Conservation (phyloP, 1,139 yeast species). For the Meyerozyma elateridarum region DNA sequence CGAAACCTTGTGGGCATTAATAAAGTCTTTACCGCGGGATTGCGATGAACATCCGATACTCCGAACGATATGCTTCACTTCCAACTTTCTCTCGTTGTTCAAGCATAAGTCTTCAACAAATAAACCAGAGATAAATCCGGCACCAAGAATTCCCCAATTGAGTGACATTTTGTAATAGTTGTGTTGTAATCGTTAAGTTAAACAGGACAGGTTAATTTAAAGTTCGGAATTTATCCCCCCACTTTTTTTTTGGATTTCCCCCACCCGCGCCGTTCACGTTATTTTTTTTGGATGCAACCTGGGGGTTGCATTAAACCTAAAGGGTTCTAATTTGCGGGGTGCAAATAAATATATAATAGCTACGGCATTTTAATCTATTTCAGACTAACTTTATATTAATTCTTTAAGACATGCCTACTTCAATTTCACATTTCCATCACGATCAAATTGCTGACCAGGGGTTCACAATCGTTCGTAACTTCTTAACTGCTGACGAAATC, state of each 20-base stretch:
- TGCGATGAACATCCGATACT: slow-evolving; percentile 29
- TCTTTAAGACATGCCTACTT: slow-evolving; percentile 1
- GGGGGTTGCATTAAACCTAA: too few species aligned
- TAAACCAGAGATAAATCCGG: slow-evolving; percentile 40
- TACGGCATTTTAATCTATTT: too few species aligned
- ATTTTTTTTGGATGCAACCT: too few species aligned
- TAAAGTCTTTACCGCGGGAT: slow-evolving; percentile 25
- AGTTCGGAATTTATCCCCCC: too few species aligned
- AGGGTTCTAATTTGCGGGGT: too few species aligned
- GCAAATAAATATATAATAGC: too few species aligned
- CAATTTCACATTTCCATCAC: slow-evolving; percentile 17
- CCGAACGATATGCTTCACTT: slow-evolving; percentile 23
- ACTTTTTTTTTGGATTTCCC: too few species aligned
- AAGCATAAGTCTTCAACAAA: slow-evolving; percentile 34
- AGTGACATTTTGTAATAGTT: too few species aligned
- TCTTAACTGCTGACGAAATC: slow-evolving; percentile 40
- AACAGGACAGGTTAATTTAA: too few species aligned
- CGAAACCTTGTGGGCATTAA: slow-evolving; percentile 14
- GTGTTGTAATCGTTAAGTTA: too few species aligned
- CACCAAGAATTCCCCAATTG: slow-evolving; percentile 44
- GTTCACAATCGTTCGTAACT: slow-evolving; percentile 38
- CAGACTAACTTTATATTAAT: too few species aligned
- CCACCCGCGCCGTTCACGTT: too few species aligned
- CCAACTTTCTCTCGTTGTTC: slow-evolving; percentile 16
- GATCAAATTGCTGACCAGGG: slow-evolving; percentile 42